These are phyloP conservation scores for Blepharisma undulans DNA, from an alignment of 169 alveolate genomes.

Conservation along the genomic window DNA sequence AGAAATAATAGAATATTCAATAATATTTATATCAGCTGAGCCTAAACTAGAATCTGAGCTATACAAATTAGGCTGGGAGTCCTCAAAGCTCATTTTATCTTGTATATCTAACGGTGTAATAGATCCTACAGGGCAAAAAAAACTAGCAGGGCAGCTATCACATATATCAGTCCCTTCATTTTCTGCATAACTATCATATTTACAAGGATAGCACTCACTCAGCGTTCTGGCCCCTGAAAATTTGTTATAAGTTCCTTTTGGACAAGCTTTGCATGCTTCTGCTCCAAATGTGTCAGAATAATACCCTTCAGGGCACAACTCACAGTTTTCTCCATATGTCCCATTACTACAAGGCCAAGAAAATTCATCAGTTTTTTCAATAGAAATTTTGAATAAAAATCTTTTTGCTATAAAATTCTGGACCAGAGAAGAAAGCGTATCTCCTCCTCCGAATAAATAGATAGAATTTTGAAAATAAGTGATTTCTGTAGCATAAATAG, in stretches of 20 bases:
- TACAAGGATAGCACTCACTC: constrained; percentile 14
- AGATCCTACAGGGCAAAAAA: not conserved
- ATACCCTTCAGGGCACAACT: not conserved
- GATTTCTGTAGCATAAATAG: not conserved
- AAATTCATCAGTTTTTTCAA: not conserved
- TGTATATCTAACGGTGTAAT: not conserved
- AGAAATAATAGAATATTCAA: not conserved
- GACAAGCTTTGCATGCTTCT: not conserved
- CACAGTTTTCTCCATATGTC: not conserved
- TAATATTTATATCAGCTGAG: not conserved
- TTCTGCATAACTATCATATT: not conserved
- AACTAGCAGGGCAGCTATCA: not conserved
- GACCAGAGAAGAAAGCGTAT: not conserved
- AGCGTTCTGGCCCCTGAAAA: not conserved
- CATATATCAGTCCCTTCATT: not conserved
- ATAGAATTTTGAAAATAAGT: not conserved
- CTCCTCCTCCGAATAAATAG: not conserved
- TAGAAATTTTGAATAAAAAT: not conserved
- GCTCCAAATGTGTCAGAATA: not conserved
- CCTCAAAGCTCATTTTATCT: not conserved
- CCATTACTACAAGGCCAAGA: not conserved
- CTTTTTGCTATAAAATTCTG: not conserved
- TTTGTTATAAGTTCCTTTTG: constrained; percentile 31
- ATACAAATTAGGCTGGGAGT: not conserved
- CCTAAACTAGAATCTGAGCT: not conserved